Base-by-base conservation (phyloP, 495 filamentous ascomycete genomes). In the Tuber melanosporum region DNA sequence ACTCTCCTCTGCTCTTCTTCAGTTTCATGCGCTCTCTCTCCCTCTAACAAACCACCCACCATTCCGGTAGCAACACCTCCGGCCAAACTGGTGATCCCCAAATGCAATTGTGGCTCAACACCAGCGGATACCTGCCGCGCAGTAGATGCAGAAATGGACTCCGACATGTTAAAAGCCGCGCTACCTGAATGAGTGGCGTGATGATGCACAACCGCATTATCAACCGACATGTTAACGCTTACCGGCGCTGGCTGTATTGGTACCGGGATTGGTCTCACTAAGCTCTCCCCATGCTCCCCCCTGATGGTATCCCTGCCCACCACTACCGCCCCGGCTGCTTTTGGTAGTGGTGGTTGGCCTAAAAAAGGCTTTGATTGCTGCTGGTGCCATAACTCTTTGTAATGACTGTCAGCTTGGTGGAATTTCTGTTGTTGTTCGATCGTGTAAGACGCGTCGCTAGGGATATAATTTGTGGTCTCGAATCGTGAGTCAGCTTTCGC, bases 401-500 rank as follows among this genome's bases (percentile, higher is more conserved):
- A 76, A 79, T 73, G 62, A 72, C 69, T 80, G 43, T 45, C 71
- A 22, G 73, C 47, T n/a, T 73, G 47, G 41, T 69, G 32, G 26
- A 72, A 47, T 49, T 66, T 66, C 57, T 36, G 57, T 26, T 75
- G 77, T 74, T 80, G 77, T 80, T 80, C 73, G 73, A 74, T 76
- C 15, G 73, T 71, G 73, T 80, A 80, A 74, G 77, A 80, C 45
- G 42, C 73, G 62, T 73, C 44, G 39, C 22, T 44, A 66, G 15
- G 72, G 26, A 41, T 46, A 52, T 74, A 26, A 57, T 52, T 45
- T 10, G 73, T 82, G 39, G 71, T 73, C n/a, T 80, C 81, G 57
- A 82, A 83, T 74, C 74, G 77, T 75, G 45, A 44, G 49, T 74
- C 73, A 41, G 74, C 71, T 71, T 76, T 69, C 5, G 80, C 78